Evolutionary conservation across 2,329 filamentous ascomycete species (phyloP).

Genomic region (Acephala macrosclerotiorum): DNA sequence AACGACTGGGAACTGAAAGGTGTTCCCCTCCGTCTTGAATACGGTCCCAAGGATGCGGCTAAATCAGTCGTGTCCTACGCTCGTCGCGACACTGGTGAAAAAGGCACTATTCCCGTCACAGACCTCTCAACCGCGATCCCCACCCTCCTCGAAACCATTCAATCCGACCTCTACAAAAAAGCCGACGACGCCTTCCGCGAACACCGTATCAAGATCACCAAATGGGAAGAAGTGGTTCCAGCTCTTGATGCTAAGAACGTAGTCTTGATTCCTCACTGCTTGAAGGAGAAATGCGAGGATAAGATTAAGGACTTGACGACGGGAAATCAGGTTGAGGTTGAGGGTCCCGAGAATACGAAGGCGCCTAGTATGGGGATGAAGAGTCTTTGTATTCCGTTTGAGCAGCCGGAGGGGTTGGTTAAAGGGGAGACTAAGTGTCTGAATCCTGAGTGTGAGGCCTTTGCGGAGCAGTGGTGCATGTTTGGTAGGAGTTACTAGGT

Average conservation of each 20-base stretch:
- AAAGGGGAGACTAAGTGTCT: constrained; percentile 88
- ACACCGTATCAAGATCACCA: constrained; percentile 81
- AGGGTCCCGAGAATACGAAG: constrained; percentile 48
- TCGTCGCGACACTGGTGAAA: constrained; percentile 86
- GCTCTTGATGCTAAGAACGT: constrained; percentile 92
- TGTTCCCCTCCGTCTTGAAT: constrained; percentile 91
- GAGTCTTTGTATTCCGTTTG: constrained; percentile 80
- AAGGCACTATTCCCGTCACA: constrained; percentile 78
- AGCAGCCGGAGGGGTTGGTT: constrained; percentile 80
- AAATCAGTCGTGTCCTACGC: constrained; percentile 85
- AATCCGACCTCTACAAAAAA: constrained; percentile 76
- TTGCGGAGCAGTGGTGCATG: constrained; percentile 89
- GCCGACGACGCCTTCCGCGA: constrained; percentile 80
- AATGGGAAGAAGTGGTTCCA: constrained; percentile 93
- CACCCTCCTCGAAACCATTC: constrained; percentile 86
- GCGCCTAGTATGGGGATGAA: constrained; percentile 80
- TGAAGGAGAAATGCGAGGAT: constrained; percentile 84
- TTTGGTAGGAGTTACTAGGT: constrained; percentile 72
- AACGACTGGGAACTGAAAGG: constrained; percentile 99
- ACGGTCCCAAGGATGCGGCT: constrained; percentile 92
- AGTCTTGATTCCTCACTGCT: constrained; percentile 89
- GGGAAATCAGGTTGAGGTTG: constrained; percentile 68
- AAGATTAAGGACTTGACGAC: constrained; percentile 93
- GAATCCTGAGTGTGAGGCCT: constrained; percentile 81
- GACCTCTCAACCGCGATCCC: constrained; percentile 79